phyloP scores from a whole-genome alignment of 306 rosid genomes.

The Glycyrrhiza uralensis region DNA sequence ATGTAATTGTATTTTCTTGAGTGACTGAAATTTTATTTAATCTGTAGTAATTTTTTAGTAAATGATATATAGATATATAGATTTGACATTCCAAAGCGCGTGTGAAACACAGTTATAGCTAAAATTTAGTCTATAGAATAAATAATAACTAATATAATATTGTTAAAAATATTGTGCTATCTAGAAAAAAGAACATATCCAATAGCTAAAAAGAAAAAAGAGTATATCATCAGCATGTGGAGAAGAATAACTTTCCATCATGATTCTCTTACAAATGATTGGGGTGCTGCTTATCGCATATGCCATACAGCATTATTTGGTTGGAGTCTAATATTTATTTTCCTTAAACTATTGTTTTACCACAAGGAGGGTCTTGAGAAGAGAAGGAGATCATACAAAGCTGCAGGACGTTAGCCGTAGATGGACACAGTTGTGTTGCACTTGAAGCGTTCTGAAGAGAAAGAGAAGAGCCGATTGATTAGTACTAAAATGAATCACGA shows the following conservation, averaged over 20 bases:
- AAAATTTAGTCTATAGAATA: neutral
- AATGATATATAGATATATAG: neutral
- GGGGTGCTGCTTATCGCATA: constrained; percentile 30
- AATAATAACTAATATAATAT: neutral
- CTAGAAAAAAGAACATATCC: neutral
- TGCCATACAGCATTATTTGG: constrained; percentile 35
- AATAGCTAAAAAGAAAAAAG: too few relatives aligned
- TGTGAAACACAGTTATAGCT: neutral
- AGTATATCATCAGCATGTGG: constrained; percentile 18
- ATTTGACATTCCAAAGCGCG: neutral
- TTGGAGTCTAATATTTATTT: constrained; percentile 10
- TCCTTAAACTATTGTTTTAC: neutral
- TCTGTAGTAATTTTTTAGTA: neutral
- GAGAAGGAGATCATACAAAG: neutral
- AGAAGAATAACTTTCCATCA: constrained; percentile 21
- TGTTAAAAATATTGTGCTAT: neutral
- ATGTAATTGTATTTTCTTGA: neutral
- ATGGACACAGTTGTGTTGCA: too few relatives aligned
- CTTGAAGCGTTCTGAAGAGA: too few relatives aligned
- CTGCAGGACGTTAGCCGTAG: constrained; percentile 3
- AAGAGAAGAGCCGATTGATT: too few relatives aligned
- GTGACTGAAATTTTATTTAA: neutral
- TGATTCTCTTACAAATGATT: constrained; percentile 33
- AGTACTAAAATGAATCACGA: too few relatives aligned
- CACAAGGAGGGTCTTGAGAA: neutral